Conservation (phyloP, 768 basidiomycete genomes). For the Nidularia sp. region DNA sequence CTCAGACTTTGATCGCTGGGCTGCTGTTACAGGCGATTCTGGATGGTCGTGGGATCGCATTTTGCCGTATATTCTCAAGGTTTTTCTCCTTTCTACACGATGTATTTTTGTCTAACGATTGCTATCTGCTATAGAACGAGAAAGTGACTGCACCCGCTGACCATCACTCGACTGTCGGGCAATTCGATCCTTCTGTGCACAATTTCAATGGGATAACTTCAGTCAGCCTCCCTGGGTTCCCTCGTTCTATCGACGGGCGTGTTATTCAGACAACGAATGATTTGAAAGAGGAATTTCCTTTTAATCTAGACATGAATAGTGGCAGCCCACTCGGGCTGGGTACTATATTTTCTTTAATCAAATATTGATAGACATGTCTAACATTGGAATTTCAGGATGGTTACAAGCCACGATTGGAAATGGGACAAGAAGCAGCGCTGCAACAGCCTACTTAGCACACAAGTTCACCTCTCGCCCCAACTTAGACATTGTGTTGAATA, state of each 20-base stretch:
- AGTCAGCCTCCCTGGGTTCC: constrained; percentile 24
- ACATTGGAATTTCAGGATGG: constrained; percentile 9
- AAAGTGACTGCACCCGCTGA: not conserved
- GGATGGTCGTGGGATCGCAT: constrained; percentile 28
- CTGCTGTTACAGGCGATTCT: constrained; percentile 17
- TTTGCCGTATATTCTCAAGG: constrained; percentile 20
- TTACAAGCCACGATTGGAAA: constrained; percentile 6
- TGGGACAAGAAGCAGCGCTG: constrained; percentile 9
- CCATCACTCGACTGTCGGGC: not conserved
- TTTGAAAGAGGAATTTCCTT: constrained; percentile 17
- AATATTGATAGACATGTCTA: not conserved
- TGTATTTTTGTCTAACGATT: too few species aligned
- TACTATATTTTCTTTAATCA: not conserved
- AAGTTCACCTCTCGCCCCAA: constrained; percentile 6
- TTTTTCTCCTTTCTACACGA: too few species aligned
- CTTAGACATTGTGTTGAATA: constrained; percentile 13
- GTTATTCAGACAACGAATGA: constrained; percentile 24
- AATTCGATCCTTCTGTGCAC: constrained; percentile 2
- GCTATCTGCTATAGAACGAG: not conserved
- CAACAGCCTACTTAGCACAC: constrained; percentile 10
- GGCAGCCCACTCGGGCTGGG: constrained; percentile 16
- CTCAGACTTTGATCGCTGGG: constrained; percentile 21
- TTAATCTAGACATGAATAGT: constrained; percentile 17
- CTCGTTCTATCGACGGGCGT: constrained; percentile 16
- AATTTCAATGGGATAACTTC: not conserved